Evolutionary conservation across 2,329 filamentous ascomycete species (phyloP).

Genomic region (Calonectria henricotiae): DNA sequence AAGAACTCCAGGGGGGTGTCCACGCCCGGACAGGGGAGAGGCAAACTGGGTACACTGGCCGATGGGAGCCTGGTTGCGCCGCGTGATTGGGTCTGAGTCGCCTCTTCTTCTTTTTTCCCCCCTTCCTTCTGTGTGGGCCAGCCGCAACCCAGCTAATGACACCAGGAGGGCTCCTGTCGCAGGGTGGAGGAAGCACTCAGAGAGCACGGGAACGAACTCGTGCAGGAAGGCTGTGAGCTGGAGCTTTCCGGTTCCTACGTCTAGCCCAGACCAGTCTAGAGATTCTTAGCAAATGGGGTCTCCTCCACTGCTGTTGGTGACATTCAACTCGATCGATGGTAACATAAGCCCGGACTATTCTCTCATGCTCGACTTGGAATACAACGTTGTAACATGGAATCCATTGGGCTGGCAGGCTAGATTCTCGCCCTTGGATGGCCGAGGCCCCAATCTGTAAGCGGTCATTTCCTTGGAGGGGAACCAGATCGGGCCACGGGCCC

Average conservation of each 20-base stretch:
- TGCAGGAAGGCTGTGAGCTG: background rate
- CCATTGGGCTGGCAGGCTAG: constrained; percentile 14
- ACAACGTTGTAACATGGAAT: constrained; percentile 25
- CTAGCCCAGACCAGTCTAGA: background rate
- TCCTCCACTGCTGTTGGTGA: background rate
- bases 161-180: background rate
- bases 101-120: background rate
- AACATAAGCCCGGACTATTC: constrained; percentile 5
- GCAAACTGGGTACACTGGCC: background rate
- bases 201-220: constrained; percentile 1
- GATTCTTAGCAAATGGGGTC: background rate
- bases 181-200: background rate
- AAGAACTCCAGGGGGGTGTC: constrained; percentile 1
- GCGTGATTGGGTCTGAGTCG: background rate
- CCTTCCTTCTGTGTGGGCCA: background rate
- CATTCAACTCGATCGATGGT: background rate
- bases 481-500: constrained; percentile 32
- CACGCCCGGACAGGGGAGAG: constrained; percentile 1
- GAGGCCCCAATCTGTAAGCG: background rate
- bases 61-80: background rate
- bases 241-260: background rate
- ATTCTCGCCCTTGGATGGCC: constrained; percentile 13
- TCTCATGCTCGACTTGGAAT: constrained; percentile 6
- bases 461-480: constrained; percentile 14
- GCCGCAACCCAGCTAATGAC: background rate